Evolutionary conservation across 495 filamentous ascomycete species (phyloP).

Genomic region (Aspergillus biplanus): DNA sequence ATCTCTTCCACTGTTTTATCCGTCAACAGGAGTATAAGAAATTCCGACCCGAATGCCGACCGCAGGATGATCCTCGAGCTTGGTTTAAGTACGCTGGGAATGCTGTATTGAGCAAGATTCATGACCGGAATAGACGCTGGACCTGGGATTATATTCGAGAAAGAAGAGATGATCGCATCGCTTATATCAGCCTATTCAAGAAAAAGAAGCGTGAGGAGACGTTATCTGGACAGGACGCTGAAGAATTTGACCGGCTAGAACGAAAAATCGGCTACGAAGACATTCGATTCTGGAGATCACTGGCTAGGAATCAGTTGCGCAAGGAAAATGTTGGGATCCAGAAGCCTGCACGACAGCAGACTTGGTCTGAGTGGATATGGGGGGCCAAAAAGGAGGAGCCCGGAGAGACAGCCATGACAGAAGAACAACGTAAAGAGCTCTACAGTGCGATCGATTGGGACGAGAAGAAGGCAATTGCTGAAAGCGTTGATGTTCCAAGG

Average conservation of each 20-base stretch:
- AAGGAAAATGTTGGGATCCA: constrained; percentile 90
- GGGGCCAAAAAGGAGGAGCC: constrained; percentile 72
- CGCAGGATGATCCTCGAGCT: constrained; percentile 87
- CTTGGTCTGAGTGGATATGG: constrained; percentile 90
- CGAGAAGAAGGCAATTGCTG: constrained; percentile 87
- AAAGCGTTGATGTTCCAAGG: constrained; percentile 83
- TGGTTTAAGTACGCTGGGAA: constrained; percentile 91
- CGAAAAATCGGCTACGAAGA: constrained; percentile 93
- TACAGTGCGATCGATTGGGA: constrained; percentile 98
- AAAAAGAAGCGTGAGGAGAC: constrained; percentile 81
- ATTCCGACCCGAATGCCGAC: constrained; percentile 79
- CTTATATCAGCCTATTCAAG: constrained; percentile 94
- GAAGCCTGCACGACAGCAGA: constrained; percentile 65
- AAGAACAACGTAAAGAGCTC: constrained; percentile 93
- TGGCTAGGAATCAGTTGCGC: constrained; percentile 90
- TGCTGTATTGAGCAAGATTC: constrained; percentile 88
- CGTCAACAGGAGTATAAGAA: constrained; percentile 97
- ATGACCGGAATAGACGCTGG: constrained; percentile 87
- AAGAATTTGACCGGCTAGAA: constrained; percentile 77
- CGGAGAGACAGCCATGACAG: constrained; percentile 81
- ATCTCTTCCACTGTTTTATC: constrained; percentile 97
- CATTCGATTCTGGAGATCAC: constrained; percentile 91
- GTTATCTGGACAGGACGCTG: constrained; percentile 66
- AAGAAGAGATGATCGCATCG: constrained; percentile 82
- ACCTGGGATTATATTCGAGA: constrained; percentile 94